Conservation (phyloP, 2,329 filamentous ascomycete species). For the Colletotrichum phormii region DNA sequence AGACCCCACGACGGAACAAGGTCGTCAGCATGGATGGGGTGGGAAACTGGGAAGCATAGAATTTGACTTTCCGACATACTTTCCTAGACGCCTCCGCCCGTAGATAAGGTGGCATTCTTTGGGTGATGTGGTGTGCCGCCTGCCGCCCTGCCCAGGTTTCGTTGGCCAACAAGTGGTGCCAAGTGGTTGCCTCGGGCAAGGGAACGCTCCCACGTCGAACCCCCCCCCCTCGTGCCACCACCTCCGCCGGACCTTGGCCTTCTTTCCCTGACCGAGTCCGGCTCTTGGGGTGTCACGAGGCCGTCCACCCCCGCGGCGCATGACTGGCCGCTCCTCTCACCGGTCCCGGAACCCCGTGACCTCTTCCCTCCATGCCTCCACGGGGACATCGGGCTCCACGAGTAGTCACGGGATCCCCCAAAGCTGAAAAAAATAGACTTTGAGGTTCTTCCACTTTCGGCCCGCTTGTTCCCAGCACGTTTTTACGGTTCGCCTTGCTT, state of each 20-base stretch:
- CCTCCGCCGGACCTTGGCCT: not conserved
- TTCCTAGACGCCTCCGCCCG: slow-evolving; percentile 15
- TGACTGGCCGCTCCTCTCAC: slow-evolving; percentile 34
- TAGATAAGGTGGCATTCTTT: slow-evolving; percentile 5
- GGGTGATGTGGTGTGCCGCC: not conserved
- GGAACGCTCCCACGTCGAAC: not conserved
- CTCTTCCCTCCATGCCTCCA: not conserved
- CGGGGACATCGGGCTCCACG: not conserved
- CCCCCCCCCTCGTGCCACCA: not conserved
- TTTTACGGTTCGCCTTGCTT: not conserved
- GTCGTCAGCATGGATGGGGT: not conserved
- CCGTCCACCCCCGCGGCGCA: slow-evolving; percentile 26
- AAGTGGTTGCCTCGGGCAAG: not conserved
- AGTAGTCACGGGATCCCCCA: slow-evolving; percentile 19
- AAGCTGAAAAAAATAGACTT: not conserved
- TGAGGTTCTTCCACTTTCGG: not conserved
- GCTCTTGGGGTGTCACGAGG: slow-evolving; percentile 33
- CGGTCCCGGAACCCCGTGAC: slow-evolving; percentile 32
- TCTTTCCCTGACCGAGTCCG: slow-evolving; percentile 31
- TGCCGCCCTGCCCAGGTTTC: not conserved
- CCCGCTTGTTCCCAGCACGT: not conserved
- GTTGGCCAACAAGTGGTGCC: slow-evolving; percentile 5
- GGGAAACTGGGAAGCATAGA: not conserved
- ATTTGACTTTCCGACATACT: slow-evolving; percentile 23
- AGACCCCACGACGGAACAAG: not conserved